Conservation (phyloP, 2,329 filamentous ascomycete species). For the Trichocomaceae sp. region DNA sequence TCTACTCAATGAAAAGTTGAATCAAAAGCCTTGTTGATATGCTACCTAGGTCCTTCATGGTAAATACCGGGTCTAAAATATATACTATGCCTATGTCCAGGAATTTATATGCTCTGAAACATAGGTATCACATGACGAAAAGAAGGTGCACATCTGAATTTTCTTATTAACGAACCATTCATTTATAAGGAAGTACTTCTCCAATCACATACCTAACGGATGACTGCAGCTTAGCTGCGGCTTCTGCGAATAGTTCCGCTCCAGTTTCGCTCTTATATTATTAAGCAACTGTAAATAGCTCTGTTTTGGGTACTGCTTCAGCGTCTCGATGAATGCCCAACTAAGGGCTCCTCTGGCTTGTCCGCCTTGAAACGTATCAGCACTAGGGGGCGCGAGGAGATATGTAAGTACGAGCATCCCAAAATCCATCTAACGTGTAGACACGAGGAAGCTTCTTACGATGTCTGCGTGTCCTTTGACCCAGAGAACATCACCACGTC, state of each 20-base stretch:
- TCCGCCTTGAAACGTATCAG: constrained; percentile 80
- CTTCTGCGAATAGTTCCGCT: constrained; percentile 86
- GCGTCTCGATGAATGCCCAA: constrained; percentile 84
- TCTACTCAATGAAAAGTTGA: no score
- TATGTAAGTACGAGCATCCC: neutral
- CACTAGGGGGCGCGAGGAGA: constrained; percentile 50
- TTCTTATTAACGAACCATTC: constrained; percentile 10
- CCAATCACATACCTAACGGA: constrained; percentile 65
- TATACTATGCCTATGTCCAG: neutral
- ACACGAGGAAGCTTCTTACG: constrained; percentile 19
- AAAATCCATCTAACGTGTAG: neutral
- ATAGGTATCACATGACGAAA: constrained; percentile 58
- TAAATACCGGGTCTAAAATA: neutral
- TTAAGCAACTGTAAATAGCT: constrained; percentile 93
- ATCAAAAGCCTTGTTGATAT: no score
- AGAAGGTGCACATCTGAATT: constrained; percentile 55
- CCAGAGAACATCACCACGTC: constrained; percentile 98
- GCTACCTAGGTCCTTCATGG: no score
- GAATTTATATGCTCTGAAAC: neutral
- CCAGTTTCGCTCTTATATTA: constrained; percentile 81
- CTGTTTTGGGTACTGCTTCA: constrained; percentile 86
- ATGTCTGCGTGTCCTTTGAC: constrained; percentile 88
- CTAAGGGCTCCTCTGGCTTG: constrained; percentile 96
- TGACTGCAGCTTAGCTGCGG: constrained; percentile 95
- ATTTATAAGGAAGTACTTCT: neutral